Conservation (phyloP, 208 protist genomes). For the Kentomonas sorsogonicus region DNA sequence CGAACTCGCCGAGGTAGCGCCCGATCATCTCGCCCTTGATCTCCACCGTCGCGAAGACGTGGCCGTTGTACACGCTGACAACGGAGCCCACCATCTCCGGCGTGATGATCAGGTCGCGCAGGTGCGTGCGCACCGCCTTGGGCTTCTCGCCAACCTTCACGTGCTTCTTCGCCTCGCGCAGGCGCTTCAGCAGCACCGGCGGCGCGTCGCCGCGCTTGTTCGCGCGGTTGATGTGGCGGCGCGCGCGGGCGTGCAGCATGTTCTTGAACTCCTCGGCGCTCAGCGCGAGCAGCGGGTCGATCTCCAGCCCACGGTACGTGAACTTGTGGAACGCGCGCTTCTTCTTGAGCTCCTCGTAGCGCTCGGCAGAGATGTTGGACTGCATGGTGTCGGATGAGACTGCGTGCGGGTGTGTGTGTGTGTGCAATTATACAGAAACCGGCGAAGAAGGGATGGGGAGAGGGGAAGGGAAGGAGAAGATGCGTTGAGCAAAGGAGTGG, state of each 20-base stretch:
- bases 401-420: too few relatives aligned
- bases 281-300: conserved; percentile 94
- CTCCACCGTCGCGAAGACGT: conserved; percentile 98
- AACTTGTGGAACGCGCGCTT: conserved; percentile 98
- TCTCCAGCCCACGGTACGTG: conserved; percentile 94
- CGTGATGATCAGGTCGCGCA: conserved; percentile 99
- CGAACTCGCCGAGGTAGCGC: conserved; percentile 99
- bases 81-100: conserved; percentile 99
- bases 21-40: conserved; percentile 99
- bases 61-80: conserved; percentile 99
- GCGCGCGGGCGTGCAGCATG: conserved; percentile 91
- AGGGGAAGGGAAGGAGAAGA: too few relatives aligned
- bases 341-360: conserved; percentile 94
- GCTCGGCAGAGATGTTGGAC: conserved; percentile 76
- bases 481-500: too few relatives aligned
- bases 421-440: too few relatives aligned
- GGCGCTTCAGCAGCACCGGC: conserved; percentile 95
- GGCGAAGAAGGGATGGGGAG: too few relatives aligned
- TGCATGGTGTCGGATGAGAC: conserved; percentile 15
- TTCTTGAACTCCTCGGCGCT: conserved; percentile 91
- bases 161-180: conserved; percentile 96
- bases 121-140: conserved; percentile 98
- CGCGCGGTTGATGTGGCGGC: conserved; percentile 94
- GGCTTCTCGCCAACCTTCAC: conserved; percentile 97
- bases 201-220: conserved; percentile 88